Evolutionary conservation across 106 monocot species (phyloP).

Genomic region (Acorus gramineus): DNA sequence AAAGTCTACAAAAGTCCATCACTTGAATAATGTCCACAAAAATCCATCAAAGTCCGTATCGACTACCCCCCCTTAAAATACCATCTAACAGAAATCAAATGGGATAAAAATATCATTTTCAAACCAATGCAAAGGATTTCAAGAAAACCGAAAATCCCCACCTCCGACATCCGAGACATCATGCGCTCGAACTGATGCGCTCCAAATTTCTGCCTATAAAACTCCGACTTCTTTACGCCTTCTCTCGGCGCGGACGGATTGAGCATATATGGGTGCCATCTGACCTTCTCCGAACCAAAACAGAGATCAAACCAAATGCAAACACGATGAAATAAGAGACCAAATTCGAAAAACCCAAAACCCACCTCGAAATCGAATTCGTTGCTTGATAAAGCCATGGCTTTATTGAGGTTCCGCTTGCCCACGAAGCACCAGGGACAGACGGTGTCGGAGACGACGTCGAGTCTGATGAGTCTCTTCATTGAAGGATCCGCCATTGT

Average conservation of each 20-base stretch:
- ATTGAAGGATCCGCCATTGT: background rate
- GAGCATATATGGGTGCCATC: constrained; percentile 85
- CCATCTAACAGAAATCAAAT: no score
- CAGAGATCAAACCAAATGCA: background rate
- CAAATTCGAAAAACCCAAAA: background rate
- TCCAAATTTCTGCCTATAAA: constrained; percentile 64
- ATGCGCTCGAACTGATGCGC: constrained; percentile 36
- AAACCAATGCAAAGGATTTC: no score
- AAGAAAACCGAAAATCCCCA: no score
- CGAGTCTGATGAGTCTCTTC: constrained; percentile 71
- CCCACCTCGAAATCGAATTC: constrained; percentile 75
- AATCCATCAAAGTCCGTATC: no score
- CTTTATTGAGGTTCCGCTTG: constrained; percentile 85
- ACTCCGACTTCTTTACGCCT: constrained; percentile 58
- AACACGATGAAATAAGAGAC: background rate
- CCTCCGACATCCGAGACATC: constrained; percentile 60
- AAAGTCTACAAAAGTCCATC: no score
- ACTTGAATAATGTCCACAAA: no score
- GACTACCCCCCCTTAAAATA: no score
- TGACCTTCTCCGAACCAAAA: constrained; percentile 31
- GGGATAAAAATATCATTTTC: no score
- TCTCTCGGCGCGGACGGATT: constrained; percentile 77
- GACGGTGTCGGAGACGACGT: constrained; percentile 76
- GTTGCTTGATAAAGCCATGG: constrained; percentile 60
- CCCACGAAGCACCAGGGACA: constrained; percentile 98